phyloP scores from a whole-genome alignment of 345 rosid species.

The Pistacia atlantica region DNA sequence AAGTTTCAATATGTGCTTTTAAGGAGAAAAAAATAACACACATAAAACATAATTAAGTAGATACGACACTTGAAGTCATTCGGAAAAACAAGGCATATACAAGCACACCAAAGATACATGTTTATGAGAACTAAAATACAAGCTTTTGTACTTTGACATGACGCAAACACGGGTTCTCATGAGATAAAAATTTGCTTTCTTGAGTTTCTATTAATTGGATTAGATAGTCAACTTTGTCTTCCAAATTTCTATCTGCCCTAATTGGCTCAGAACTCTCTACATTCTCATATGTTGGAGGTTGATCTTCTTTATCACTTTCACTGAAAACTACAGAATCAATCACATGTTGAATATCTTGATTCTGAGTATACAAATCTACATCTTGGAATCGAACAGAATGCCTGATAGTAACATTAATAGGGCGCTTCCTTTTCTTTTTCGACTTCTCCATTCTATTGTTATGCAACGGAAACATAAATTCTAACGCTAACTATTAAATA shows the following conservation, averaged over 20 bases:
- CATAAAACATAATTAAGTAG: not conserved
- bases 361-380: conserved; percentile 15
- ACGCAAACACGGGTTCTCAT: conserved; percentile 14
- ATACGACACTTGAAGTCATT: no score
- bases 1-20: conserved; percentile 29
- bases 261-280: conserved; percentile 21
- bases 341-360: not conserved
- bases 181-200: conserved; percentile 12
- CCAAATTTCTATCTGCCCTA: conserved; percentile 14
- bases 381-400: conserved; percentile 41
- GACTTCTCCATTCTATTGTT: no score
- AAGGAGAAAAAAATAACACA: not conserved
- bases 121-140: conserved; percentile 21
- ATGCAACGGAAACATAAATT: no score
- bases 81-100: not conserved
- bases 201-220: conserved; percentile 31
- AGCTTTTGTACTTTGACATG: conserved; percentile 29
- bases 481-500: no score
- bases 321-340: conserved; percentile 25
- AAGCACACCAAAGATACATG: conserved; percentile 30
- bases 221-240: not conserved
- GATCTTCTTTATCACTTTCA: conserved; percentile 43
- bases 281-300: conserved; percentile 13
- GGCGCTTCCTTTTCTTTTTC: conserved; percentile 8
- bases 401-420: conserved; percentile 17